Conservation (phyloP, 2,329 filamentous ascomycete species). For the Botrytis cinerea region DNA sequence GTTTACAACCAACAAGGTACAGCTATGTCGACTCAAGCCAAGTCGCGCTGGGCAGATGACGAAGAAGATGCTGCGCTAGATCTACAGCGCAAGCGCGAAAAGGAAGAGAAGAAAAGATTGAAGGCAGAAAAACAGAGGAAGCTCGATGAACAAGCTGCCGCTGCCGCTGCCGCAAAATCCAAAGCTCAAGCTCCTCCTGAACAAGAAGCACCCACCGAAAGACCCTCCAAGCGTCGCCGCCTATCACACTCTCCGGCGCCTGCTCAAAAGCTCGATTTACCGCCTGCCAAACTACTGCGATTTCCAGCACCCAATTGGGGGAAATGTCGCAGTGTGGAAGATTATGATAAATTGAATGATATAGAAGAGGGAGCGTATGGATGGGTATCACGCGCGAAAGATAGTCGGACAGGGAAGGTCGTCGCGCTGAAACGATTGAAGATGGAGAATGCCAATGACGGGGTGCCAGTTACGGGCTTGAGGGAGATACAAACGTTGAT, state of each 20-base stretch:
- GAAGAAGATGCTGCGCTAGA: constrained; percentile 78
- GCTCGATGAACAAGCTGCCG: constrained; percentile 52
- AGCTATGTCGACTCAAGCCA: constrained; percentile 31
- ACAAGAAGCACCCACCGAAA: constrained; percentile 46
- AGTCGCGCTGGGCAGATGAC: constrained; percentile 84
- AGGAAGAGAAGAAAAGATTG: constrained; percentile 82
- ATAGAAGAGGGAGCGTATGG: constrained; percentile 98
- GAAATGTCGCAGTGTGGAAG: constrained; percentile 73
- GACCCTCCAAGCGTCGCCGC: constrained; percentile 64
- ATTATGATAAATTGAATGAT: constrained; percentile 90
- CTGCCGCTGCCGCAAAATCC: constrained; percentile 36
- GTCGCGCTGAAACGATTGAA: constrained; percentile 95
- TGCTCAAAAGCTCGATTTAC: constrained; percentile 40
- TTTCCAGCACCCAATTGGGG: constrained; percentile 71
- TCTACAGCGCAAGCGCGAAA: constrained; percentile 73
- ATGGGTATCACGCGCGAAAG: constrained; percentile 82
- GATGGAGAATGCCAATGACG: constrained; percentile 73
- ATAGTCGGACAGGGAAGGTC: constrained; percentile 71
- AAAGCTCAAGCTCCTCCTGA: constrained; percentile 44
- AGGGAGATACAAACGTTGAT: constrained; percentile 91
- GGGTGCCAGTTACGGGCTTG: constrained; percentile 84
- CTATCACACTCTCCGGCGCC: constrained; percentile 42
- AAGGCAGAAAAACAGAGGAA: constrained; percentile 81
- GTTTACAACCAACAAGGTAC: background rate
- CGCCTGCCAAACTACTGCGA: constrained; percentile 63